Evolutionary conservation across 2,329 filamentous ascomycete genomes (phyloP).

Genomic region (Gaeumannomyces sp.): DNA sequence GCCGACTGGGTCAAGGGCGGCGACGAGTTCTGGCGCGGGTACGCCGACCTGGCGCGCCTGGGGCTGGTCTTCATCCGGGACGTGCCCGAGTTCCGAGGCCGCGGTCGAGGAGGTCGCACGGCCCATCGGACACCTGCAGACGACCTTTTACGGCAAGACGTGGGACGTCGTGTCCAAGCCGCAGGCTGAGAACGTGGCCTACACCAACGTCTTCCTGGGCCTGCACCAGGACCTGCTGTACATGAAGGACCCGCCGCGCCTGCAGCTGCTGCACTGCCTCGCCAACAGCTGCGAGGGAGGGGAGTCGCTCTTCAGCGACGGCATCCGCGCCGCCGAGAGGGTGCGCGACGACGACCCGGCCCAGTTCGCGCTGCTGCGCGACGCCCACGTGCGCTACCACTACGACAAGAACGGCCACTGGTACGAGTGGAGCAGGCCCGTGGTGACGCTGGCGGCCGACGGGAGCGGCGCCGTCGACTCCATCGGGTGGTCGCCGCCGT

Average conservation of each 20-base stretch:
- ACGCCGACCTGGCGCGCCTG: slow-evolving; percentile 55
- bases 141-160: slow-evolving; percentile 85
- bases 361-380: slow-evolving; percentile 53
- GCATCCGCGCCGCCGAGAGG: slow-evolving; percentile 51
- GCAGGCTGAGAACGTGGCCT: slow-evolving; percentile 83
- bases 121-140: slow-evolving; percentile 70
- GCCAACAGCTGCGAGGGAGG: slow-evolving; percentile 74
- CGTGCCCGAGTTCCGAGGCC: slow-evolving; percentile 61
- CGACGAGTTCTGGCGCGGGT: slow-evolving; percentile 50
- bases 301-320: slow-evolving; percentile 80
- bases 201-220: slow-evolving; percentile 74
- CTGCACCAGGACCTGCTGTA: slow-evolving; percentile 95
- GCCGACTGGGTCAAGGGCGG: slow-evolving; percentile 62
- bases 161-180: slow-evolving; percentile 85
- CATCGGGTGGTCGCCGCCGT: slow-evolving; percentile 72
- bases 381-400: slow-evolving; percentile 56
- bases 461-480: slow-evolving; percentile 21
- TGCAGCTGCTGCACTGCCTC: slow-evolving; percentile 87
- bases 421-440: slow-evolving; percentile 53
- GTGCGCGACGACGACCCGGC: slow-evolving; percentile 28
- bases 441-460: slow-evolving; percentile 34
- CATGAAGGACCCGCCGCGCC: slow-evolving; percentile 67
- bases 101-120: slow-evolving; percentile 63
- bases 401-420: slow-evolving; percentile 61
- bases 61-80: slow-evolving; percentile 73